Base-by-base conservation (phyloP, 1,284 basidiomycete species). In the Bjerkandera adusta region DNA sequence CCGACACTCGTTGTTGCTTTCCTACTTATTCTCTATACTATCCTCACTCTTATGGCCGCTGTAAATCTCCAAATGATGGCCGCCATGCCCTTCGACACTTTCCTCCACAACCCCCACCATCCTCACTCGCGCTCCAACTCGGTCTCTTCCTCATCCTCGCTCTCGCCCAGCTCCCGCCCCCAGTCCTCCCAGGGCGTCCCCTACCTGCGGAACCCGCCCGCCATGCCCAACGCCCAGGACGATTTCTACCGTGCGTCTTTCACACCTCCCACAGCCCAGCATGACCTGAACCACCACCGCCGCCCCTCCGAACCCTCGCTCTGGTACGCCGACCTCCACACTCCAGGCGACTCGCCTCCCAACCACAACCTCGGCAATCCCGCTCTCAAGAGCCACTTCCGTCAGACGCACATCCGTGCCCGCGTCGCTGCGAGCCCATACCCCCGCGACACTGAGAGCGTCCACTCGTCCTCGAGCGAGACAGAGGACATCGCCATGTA, bases 401-500 rank as follows among this genome's bases (percentile, higher is more conserved):
- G 85, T 57, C 78, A 81, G 33, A 76, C 77, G 51, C 87, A 89
- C 66, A 82, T 82, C 63, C 80, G 87, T 52, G 85, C 86, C 49
- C 79, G 86, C 56, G 83, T 77, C 45, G 83, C 82, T 45, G 82
- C 85, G 33, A 89, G 86, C 45, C 87, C 87, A 32, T 91, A 91
- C 66, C 84, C 87, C 47, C 79, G 88, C 51, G 88, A 90, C 62
- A 81, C 83, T 18, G 86, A 89, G 70, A 85, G 82, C 62, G 85
- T 89, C 51, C 87, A 90, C 60, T 90, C 88, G 11, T 89, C 87
- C 30, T 89, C 86, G 38, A 85, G 81, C 68, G 88, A 91, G 68
- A 85, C 88, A 16, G 88, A 91, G 59, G 89, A 90, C 65, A 77
- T 89, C 53, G 73, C 84, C 55, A 82, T 89, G 80, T 89, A 79